These are phyloP conservation scores for Trichosanthes truncata DNA, from an alignment of 306 rosid species.

Conservation along the genomic window DNA sequence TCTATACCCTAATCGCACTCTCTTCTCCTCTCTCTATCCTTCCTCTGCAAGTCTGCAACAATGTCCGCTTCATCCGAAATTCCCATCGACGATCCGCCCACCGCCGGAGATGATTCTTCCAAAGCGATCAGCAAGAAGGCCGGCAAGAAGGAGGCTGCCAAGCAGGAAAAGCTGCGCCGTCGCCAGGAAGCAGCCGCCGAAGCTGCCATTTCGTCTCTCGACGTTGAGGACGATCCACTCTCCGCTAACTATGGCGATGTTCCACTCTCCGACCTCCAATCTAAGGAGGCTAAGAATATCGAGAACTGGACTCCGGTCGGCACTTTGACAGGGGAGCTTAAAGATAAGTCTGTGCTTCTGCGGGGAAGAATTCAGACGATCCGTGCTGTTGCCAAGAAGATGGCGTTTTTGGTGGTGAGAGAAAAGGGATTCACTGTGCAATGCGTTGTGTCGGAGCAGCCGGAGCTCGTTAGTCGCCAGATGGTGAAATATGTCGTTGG, in stretches of 20 bases:
- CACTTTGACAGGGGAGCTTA: slow-evolving; percentile 23
- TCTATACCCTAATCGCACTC: not conserved
- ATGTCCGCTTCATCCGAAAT: slow-evolving; percentile 18
- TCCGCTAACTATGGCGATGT: slow-evolving; percentile 58
- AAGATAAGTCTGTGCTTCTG: slow-evolving; percentile 33
- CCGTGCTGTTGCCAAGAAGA: slow-evolving; percentile 82
- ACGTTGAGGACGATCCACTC: slow-evolving; percentile 60
- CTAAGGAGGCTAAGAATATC: slow-evolving; percentile 32
- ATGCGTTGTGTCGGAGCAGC: slow-evolving; percentile 61
- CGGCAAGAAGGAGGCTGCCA: slow-evolving; percentile 78
- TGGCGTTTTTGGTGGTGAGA: slow-evolving; percentile 69
- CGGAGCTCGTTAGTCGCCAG: slow-evolving; percentile 60
- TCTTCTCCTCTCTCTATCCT: not conserved
- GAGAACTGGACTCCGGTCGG: slow-evolving; percentile 46
- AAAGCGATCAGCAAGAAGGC: slow-evolving; percentile 66
- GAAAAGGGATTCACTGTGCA: slow-evolving; percentile 71
- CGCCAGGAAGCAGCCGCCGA: slow-evolving; percentile 40
- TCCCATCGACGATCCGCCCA: slow-evolving; percentile 6
- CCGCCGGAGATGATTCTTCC: slow-evolving; percentile 23
- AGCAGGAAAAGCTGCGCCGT: slow-evolving; percentile 72
- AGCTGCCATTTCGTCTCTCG: slow-evolving; percentile 22
- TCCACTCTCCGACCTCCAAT: slow-evolving; percentile 55
- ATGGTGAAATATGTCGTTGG: slow-evolving; percentile 73
- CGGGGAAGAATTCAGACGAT: slow-evolving; percentile 75
- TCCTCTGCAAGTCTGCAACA: not conserved